A percentile compares a stretch with the other conserved stretches of the same genome.
Evolutionary conservation across 2,329 filamentous ascomycete genomes (phyloP).

Genomic region (Dactylonectria macrodidyma): DNA sequence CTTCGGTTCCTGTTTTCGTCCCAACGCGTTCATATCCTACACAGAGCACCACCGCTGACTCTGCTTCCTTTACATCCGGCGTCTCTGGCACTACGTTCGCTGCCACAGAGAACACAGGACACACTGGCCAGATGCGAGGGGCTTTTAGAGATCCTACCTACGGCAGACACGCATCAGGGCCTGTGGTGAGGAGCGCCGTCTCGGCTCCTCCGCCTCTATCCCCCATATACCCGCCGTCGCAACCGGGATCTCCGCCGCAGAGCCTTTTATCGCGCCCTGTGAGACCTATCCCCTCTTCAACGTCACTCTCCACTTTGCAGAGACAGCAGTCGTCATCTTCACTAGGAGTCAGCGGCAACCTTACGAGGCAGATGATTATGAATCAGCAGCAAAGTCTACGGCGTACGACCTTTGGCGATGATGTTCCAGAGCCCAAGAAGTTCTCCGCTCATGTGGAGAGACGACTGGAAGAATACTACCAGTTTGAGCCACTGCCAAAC

Average conservation of each 20-base stretch:
- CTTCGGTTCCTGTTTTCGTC: constrained; percentile 43
- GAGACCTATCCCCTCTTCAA: constrained; percentile 42
- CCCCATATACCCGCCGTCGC: constrained; percentile 34
- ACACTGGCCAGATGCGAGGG: constrained; percentile 38
- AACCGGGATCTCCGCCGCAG: constrained; percentile 42
- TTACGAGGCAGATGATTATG: constrained; percentile 59
- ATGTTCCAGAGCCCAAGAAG: constrained; percentile 59
- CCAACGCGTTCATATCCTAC: constrained; percentile 41
- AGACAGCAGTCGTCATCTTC: constrained; percentile 42
- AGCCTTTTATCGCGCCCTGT: constrained; percentile 36
- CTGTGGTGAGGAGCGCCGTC: constrained; percentile 27
- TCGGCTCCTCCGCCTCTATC: constrained; percentile 41
- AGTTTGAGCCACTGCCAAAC: constrained; percentile 62
- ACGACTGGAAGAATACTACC: constrained; percentile 69
- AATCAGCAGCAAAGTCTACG: constrained; percentile 62
- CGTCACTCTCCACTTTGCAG: constrained; percentile 43
- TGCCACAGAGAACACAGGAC: constrained; percentile 47
- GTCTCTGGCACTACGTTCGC: constrained; percentile 54
- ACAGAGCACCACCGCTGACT: constrained; percentile 40
- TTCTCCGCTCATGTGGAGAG: constrained; percentile 65
- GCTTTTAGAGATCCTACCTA: constrained; percentile 42
- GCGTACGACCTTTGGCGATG: constrained; percentile 56
- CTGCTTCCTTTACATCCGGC: constrained; percentile 50
- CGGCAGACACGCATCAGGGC: constrained; percentile 32
- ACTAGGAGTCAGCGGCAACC: constrained; percentile 41